Conservation (phyloP, 805 yeast species). For the Wickerhamomyces bovis region DNA sequence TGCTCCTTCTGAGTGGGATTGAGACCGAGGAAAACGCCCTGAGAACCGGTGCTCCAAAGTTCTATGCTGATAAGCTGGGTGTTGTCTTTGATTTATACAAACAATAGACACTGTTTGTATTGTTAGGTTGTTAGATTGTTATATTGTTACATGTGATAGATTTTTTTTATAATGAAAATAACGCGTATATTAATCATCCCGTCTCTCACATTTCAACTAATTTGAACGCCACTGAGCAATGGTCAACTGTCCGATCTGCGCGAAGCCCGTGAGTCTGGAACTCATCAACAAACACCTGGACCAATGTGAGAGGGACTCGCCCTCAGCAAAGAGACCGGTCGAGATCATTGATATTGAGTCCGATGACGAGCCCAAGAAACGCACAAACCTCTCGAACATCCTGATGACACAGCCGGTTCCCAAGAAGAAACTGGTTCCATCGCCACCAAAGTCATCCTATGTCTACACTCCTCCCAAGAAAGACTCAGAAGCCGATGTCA, state of each 20-base stretch:
- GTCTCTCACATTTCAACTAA: too few relatives aligned
- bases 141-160: too few relatives aligned
- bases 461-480: not conserved
- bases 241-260: constrained; percentile 25
- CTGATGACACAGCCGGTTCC: not conserved
- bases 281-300: constrained; percentile 22
- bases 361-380: constrained; percentile 4
- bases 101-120: not conserved
- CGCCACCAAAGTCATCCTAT: not conserved
- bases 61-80: constrained; percentile 55
- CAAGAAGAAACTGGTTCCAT: not conserved
- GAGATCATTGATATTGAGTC: constrained; percentile 13
- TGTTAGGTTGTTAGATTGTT: too few relatives aligned
- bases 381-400: not conserved
- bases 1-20: constrained; percentile 87
- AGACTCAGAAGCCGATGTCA: not conserved
- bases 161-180: not conserved
- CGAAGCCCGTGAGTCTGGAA: constrained; percentile 9
- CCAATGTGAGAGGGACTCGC: constrained; percentile 12
- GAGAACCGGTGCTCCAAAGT: constrained; percentile 50
- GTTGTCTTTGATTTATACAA: constrained; percentile 56
- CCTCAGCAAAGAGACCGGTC: constrained; percentile 1
- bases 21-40: constrained; percentile 64
- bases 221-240: constrained; percentile 5
- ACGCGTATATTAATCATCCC: not conserved